Conservation (phyloP, 208 protist genomes). For the Phytomonas francai region DNA sequence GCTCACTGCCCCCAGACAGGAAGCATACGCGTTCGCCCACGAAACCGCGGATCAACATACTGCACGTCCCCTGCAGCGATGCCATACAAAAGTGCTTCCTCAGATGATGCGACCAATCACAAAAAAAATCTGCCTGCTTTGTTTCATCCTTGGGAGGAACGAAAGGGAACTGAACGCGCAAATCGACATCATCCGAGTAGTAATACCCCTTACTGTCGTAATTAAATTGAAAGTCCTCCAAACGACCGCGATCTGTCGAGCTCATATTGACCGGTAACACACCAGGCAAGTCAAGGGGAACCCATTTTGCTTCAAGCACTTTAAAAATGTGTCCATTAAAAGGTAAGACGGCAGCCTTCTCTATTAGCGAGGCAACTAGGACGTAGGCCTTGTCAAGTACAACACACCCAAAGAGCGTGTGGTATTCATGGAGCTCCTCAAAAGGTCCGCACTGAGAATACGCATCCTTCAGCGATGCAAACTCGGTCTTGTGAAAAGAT, state of each 20-base stretch:
- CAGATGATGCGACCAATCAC: conserved; percentile 71
- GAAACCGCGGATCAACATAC: conserved; percentile 68
- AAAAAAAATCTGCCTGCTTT: conserved; percentile 32
- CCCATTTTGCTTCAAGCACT: conserved; percentile 64
- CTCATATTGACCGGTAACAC: conserved; percentile 41
- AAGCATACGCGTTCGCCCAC: conserved; percentile 35
- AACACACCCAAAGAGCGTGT: conserved; percentile 64
- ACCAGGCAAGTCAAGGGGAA: conserved; percentile 58
- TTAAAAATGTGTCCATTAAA: conserved; percentile 41
- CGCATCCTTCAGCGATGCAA: conserved; percentile 39
- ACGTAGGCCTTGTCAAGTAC: conserved; percentile 73
- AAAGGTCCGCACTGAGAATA: conserved; percentile 55
- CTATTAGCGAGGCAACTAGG: conserved; percentile 51
- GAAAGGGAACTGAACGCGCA: conserved; percentile 76
- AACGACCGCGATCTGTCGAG: conserved; percentile 35
- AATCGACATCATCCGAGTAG: conserved; percentile 67
- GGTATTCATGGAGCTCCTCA: conserved; percentile 43
- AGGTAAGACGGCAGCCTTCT: conserved; percentile 33
- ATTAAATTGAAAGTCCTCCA: conserved; percentile 66
- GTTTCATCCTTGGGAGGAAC: conserved; percentile 1
- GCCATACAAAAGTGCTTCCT: conserved; percentile 35
- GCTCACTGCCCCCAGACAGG: conserved; percentile 29
- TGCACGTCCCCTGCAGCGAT: conserved; percentile 35
- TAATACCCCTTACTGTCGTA: conserved; percentile 72
- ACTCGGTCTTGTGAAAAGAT: conserved; percentile 46